Evolutionary conservation across 352 stramenopile genomes (phyloP).

Genomic region (Phytophthora macrochlamydospora): DNA sequence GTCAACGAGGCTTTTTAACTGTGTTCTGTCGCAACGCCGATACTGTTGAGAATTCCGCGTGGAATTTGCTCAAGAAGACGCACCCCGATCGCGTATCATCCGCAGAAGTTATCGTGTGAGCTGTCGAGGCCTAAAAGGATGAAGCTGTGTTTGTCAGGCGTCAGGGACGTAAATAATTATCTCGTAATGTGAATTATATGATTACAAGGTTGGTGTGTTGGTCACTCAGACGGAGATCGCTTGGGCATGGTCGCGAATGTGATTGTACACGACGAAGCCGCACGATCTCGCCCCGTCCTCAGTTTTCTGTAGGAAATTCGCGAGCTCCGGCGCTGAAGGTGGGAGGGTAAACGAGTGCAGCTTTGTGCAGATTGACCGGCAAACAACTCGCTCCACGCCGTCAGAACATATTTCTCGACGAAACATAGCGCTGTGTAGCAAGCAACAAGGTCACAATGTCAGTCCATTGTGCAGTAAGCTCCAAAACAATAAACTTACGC

Average conservation of each 20-base stretch:
- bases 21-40: conserved; percentile 80
- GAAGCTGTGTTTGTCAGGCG: neutral
- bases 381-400: conserved; percentile 37
- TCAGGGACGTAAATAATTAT: neutral
- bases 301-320: conserved; percentile 34
- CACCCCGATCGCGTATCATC: conserved; percentile 41
- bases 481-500: conserved; percentile 28
- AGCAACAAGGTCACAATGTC: conserved; percentile 34
- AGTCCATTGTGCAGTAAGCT: conserved; percentile 29
- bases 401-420: conserved; percentile 38
- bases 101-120: conserved; percentile 36
- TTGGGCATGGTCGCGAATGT: conserved; percentile 38
- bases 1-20: conserved; percentile 83
- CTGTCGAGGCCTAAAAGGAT: neutral
- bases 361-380: conserved; percentile 41
- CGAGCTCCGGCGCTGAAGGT: conserved; percentile 14
- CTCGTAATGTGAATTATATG: neutral
- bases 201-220: neutral
- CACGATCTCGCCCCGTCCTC: conserved; percentile 37
- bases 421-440: conserved; percentile 29
- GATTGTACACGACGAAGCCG: conserved; percentile 47
- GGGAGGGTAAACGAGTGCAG: conserved; percentile 29
- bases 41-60: conserved; percentile 68
- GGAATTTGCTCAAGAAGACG: conserved; percentile 61
- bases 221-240: conserved; percentile 14